phyloP scores from a whole-genome alignment of 75 land plant genomes.

The Adiantum capillusveneris region DNA sequence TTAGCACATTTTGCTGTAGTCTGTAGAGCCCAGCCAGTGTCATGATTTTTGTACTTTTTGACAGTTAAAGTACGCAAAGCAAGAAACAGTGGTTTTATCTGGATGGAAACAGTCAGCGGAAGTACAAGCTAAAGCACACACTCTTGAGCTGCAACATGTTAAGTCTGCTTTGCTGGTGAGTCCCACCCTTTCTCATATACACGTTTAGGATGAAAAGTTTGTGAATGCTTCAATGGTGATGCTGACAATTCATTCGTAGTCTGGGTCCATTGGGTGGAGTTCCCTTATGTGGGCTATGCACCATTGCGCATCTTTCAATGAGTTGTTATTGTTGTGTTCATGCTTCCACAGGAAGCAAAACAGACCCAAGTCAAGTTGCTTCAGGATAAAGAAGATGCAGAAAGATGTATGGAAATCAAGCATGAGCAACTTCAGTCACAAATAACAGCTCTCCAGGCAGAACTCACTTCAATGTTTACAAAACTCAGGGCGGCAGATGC shows the following conservation, averaged over 20 bases:
- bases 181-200: too few relatives aligned
- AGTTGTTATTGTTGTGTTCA: too few relatives aligned
- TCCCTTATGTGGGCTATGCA: too few relatives aligned
- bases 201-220: too few relatives aligned
- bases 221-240: too few relatives aligned
- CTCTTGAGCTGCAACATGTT: conserved; percentile 13
- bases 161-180: conserved; percentile 21
- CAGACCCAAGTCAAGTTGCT: background rate
- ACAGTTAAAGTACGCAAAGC: conserved; percentile 21
- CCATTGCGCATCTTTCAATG: too few relatives aligned
- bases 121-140: conserved; percentile 12
- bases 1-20: too few relatives aligned
- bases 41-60: too few relatives aligned
- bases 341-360: conserved; percentile 3
- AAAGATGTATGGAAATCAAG: background rate
- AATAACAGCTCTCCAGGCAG: background rate
- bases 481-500: background rate
- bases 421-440: background rate
- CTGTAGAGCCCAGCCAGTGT: too few relatives aligned
- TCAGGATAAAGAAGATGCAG: background rate
- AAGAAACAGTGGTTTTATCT: conserved; percentile 11
- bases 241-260: too few relatives aligned
- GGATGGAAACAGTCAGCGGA: conserved; percentile 12
- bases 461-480: background rate
- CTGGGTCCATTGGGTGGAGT: too few relatives aligned